These are phyloP conservation scores for Geranomyces variabilis DNA, from an alignment of 192 early-diverging fungal species.

Conservation along the genomic window DNA sequence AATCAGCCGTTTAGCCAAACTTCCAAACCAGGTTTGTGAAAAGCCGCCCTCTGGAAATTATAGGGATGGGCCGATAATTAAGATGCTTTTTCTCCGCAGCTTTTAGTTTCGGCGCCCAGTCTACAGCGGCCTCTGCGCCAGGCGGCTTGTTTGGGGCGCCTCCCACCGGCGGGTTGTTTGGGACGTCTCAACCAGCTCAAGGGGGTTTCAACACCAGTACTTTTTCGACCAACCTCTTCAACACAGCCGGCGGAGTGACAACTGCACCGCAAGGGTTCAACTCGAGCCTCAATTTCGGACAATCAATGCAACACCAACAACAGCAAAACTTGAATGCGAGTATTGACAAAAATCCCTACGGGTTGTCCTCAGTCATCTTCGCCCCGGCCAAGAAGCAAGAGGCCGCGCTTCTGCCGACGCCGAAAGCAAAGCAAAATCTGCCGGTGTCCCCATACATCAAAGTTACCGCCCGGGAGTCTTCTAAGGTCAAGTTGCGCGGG, in stretches of 20 bases:
- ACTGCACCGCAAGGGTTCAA: constrained; percentile 39
- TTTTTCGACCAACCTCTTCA: not conserved
- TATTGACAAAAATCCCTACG: constrained; percentile 88
- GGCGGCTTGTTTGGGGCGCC: constrained; percentile 5
- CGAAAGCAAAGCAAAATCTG: constrained; percentile 63
- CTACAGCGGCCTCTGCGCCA: constrained; percentile 21
- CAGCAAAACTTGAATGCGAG: constrained; percentile 60
- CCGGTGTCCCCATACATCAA: constrained; percentile 72
- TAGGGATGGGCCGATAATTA: no score
- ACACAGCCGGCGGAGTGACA: constrained; percentile 43
- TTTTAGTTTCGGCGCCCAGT: constrained; percentile 29
- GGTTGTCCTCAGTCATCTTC: constrained; percentile 78
- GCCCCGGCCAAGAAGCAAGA: constrained; percentile 32
- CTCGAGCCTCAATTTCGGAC: not conserved
- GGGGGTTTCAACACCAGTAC: not conserved
- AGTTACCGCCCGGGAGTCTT: constrained; percentile 70
- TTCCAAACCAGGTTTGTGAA: constrained; percentile 14
- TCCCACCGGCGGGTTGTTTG: not conserved
- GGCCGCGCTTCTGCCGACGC: constrained; percentile 24
- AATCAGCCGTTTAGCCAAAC: not conserved
- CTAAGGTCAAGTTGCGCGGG: constrained; percentile 77
- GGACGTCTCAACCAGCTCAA: not conserved
- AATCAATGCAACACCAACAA: constrained; percentile 4
- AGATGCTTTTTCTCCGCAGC: constrained; percentile 4
- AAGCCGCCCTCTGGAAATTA: no score